Percentiles rank a stretch among this genome's conserved stretches.
Conservation (phyloP, 1,284 basidiomycete species). For the Neotropicomus parvogracilis region DNA sequence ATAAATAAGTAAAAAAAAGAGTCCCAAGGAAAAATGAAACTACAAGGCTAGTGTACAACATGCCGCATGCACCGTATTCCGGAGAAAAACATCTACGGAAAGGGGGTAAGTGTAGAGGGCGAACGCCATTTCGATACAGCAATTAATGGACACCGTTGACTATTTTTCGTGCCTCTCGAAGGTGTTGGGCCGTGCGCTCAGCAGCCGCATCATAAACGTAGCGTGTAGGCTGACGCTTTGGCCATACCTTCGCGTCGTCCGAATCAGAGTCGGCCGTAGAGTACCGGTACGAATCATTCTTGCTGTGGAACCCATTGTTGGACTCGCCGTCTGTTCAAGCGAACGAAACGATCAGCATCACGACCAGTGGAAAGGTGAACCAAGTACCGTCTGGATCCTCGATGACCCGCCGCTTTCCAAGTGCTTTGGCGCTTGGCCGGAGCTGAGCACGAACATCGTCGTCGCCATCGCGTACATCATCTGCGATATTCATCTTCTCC, state of each 20-base stretch:
- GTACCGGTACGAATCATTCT: constrained; percentile 30
- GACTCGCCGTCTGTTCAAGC: constrained; percentile 37
- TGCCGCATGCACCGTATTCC: constrained; percentile 19
- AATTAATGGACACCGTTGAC: constrained; percentile 40
- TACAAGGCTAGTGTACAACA: constrained; percentile 33
- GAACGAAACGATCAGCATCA: neutral
- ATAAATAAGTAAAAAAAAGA: constrained; percentile 23
- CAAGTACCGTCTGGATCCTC: constrained; percentile 45
- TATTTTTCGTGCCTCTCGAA: constrained; percentile 41
- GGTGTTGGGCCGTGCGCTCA: constrained; percentile 62
- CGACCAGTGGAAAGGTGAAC: neutral
- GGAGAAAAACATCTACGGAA: constrained; percentile 15
- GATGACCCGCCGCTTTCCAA: constrained; percentile 70
- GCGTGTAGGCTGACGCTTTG: constrained; percentile 47
- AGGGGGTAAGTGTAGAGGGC: neutral
- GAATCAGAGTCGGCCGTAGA: constrained; percentile 37
- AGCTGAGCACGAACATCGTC: constrained; percentile 36
- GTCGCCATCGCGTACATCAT: constrained; percentile 28
- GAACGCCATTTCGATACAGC: neutral
- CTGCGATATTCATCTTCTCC: constrained; percentile 33
- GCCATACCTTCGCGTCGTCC: constrained; percentile 34
- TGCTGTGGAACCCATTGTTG: constrained; percentile 43
- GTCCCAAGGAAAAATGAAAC: constrained; percentile 10
- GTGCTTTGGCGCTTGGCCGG: constrained; percentile 70
- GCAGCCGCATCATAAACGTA: constrained; percentile 81